Percentiles rank a stretch among this genome's conserved stretches.
These are phyloP conservation scores for Raddia distichophylla DNA, from an alignment of 176 grass and related monocot genomes.

Conservation along the genomic window DNA sequence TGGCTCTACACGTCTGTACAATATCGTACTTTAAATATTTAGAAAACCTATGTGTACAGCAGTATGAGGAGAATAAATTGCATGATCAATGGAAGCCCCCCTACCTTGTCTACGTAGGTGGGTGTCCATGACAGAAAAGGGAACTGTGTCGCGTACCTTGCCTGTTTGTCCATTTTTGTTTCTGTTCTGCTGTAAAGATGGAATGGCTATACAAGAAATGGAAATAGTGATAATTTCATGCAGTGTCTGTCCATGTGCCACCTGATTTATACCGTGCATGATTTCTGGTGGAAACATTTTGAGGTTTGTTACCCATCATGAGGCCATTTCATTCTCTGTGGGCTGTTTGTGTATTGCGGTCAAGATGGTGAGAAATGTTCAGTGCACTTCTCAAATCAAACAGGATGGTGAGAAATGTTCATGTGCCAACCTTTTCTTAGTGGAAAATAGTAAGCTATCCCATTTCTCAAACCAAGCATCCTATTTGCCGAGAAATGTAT, in stretches of 20 bases:
- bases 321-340: not conserved
- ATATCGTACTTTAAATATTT: slow-evolving; percentile 28
- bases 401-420: too few relatives aligned
- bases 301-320: not conserved
- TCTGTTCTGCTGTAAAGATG: slow-evolving; percentile 46
- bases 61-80: slow-evolving; percentile 45
- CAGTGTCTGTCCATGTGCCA: not conserved
- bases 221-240: not conserved
- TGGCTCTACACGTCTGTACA: not conserved
- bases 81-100: slow-evolving; percentile 7
- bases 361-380: too few relatives aligned
- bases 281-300: not conserved
- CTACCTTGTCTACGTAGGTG: slow-evolving; percentile 13
- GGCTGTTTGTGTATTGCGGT: too few relatives aligned
- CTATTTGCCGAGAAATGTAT: too few relatives aligned
- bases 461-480: too few relatives aligned
- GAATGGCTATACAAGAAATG: slow-evolving; percentile 30
- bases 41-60: slow-evolving; percentile 48
- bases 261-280: not conserved
- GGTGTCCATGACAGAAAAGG: not conserved
- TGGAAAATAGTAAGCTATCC: too few relatives aligned
- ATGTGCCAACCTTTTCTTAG: too few relatives aligned
- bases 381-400: too few relatives aligned
- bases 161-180: slow-evolving; percentile 41
- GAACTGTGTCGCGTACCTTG: slow-evolving; percentile 2